Percentiles rank a stretch among this genome's conserved stretches.
Conservation (phyloP, 1,284 basidiomycete species). For the Naganishia sp. region DNA sequence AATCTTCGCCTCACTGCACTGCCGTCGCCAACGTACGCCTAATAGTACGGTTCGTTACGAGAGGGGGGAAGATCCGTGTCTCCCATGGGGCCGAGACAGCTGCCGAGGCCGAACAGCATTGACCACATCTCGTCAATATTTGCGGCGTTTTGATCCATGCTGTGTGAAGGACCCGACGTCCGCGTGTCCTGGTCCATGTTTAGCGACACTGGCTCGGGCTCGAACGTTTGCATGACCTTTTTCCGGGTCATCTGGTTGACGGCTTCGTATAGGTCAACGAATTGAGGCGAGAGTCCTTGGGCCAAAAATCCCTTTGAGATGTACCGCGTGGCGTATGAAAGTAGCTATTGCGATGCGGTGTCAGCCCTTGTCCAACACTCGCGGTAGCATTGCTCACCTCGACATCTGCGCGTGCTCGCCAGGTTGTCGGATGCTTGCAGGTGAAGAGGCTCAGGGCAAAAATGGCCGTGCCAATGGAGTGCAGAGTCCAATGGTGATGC, state of each 20-base stretch:
- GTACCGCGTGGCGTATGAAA: conserved; percentile 1
- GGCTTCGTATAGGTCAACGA: conserved; percentile 6
- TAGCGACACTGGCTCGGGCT: neutral
- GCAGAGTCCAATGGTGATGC: conserved; percentile 1
- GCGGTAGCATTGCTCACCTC: neutral
- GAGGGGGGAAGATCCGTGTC: neutral
- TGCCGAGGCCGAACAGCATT: conserved; percentile 11
- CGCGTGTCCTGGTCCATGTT: neutral
- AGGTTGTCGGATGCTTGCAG: conserved; percentile 20
- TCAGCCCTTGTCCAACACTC: neutral
- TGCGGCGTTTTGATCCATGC: conserved; percentile 1
- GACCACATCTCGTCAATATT: conserved; percentile 18
- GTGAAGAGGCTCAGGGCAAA: conserved; percentile 18
- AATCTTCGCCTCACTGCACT: too few species aligned
- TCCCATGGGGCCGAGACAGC: neutral
- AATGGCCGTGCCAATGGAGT: conserved; percentile 15
- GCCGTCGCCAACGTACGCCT: too few species aligned
- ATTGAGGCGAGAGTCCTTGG: conserved; percentile 8
- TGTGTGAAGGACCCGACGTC: neutral
- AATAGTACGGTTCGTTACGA: conserved; percentile 4
- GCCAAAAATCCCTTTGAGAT: conserved; percentile 17
- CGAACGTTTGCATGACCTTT: conserved; percentile 18
- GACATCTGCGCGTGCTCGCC: conserved; percentile 13
- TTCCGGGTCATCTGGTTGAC: conserved; percentile 13
- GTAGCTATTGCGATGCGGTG: neutral